Evolutionary conservation across 1,284 basidiomycete species (phyloP).

Genomic region (Apiotrichum brassicae): DNA sequence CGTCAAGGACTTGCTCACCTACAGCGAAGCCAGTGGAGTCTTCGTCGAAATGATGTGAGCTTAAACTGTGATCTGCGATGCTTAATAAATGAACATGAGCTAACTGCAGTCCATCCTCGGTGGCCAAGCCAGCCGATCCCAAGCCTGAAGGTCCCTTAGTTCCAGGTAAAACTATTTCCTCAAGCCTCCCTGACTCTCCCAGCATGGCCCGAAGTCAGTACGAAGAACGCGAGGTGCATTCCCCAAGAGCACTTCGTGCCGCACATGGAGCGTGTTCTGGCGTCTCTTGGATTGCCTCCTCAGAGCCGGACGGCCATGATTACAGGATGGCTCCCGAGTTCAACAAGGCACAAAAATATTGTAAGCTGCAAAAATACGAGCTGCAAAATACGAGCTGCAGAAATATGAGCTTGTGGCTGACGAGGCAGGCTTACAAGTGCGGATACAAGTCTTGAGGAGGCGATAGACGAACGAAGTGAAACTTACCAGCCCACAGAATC

Average conservation of each 20-base stretch:
- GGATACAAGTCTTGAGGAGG: neutral
- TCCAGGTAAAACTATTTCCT: slow-evolving; percentile 22
- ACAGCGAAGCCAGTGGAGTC: slow-evolving; percentile 30
- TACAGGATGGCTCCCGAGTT: slow-evolving; percentile 37
- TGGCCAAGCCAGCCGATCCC: neutral
- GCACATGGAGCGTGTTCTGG: slow-evolving; percentile 39
- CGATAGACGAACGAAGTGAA: neutral
- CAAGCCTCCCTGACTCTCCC: neutral
- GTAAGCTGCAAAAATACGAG: slow-evolving; percentile 28
- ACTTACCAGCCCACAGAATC: slow-evolving; percentile 26
- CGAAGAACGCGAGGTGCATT: slow-evolving; percentile 33
- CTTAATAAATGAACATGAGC: no score
- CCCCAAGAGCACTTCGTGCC: slow-evolving; percentile 37
- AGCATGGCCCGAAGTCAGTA: slow-evolving; percentile 41
- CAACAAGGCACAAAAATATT: slow-evolving; percentile 37
- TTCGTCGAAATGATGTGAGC: slow-evolving; percentile 38
- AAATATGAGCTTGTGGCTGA: neutral
- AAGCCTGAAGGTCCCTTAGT: slow-evolving; percentile 33
- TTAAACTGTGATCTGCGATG: neutral
- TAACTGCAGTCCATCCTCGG: neutral
- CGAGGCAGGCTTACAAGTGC: slow-evolving; percentile 22
- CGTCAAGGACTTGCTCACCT: slow-evolving; percentile 38
- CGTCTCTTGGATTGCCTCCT: slow-evolving; percentile 32
- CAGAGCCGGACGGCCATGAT: slow-evolving; percentile 39
- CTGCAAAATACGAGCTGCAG: no score